phyloP scores from a whole-genome alignment of 2,329 filamentous ascomycete genomes.

The Penicillium sp. region DNA sequence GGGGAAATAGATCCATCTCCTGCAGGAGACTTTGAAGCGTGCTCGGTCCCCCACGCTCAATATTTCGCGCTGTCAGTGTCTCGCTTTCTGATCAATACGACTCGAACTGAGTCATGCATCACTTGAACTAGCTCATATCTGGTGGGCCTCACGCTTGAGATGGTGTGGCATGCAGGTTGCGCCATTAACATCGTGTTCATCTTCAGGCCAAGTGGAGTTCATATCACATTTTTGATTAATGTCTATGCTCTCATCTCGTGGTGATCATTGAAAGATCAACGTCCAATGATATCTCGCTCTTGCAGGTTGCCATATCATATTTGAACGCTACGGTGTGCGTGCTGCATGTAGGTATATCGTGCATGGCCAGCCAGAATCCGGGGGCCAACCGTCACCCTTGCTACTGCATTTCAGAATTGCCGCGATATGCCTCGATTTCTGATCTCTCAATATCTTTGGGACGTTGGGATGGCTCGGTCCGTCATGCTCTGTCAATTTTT shows the following conservation, averaged over 20 bases:
- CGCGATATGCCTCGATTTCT: not conserved
- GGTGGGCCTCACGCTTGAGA: too few relatives aligned
- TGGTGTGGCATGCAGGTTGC: not conserved
- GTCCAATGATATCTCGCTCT: not conserved
- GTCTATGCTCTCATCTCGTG: not conserved
- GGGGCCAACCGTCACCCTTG: not conserved
- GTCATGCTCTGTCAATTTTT: too few relatives aligned
- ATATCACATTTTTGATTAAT: not conserved
- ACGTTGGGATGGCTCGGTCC: too few relatives aligned
- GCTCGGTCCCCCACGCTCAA: not conserved
- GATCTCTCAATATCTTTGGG: not conserved
- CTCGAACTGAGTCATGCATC: not conserved
- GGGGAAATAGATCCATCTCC: not conserved
- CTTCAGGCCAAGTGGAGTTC: not conserved
- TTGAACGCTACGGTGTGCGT: not conserved
- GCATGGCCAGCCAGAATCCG: not conserved
- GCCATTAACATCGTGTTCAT: not conserved
- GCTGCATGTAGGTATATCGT: not conserved
- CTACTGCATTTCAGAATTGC: not conserved
- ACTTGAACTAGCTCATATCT: too few relatives aligned
- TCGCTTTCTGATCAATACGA: not conserved
- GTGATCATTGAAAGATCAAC: not conserved
- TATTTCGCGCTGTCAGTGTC: not conserved
- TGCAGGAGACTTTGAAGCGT: not conserved
- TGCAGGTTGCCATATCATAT: not conserved